These are phyloP conservation scores for Globisporangium apiculatum DNA, from an alignment of 352 stramenopile genomes.

Conservation along the genomic window DNA sequence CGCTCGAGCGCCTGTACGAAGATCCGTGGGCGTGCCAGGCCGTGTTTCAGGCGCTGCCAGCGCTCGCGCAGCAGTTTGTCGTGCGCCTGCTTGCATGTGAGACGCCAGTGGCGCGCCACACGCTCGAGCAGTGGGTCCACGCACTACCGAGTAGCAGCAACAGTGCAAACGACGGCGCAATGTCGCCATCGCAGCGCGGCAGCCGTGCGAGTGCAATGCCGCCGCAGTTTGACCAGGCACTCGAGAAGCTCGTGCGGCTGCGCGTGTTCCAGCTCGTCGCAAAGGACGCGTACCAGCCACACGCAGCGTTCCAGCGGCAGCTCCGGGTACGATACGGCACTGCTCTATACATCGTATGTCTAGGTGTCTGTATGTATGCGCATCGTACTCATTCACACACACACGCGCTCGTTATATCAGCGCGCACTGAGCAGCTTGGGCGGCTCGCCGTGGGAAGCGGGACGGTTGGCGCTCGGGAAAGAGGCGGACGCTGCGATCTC, in stretches of 20 bases:
- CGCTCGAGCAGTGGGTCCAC: conserved; percentile 70
- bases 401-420: conserved; percentile 10
- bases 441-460: conserved; percentile 67
- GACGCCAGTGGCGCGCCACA: conserved; percentile 27
- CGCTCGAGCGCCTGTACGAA: conserved; percentile 73
- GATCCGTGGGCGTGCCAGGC: conserved; percentile 87
- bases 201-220: conserved; percentile 25
- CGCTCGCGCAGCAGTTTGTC: conserved; percentile 87
- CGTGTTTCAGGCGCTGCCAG: conserved; percentile 80
- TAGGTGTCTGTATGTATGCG: background rate
- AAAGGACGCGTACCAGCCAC: conserved; percentile 33
- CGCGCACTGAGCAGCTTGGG: conserved; percentile 62
- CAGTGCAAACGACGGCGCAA: background rate
- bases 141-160: conserved; percentile 14
- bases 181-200: conserved; percentile 1
- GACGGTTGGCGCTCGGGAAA: conserved; percentile 31
- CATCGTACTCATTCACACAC: background rate
- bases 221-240: conserved; percentile 38
- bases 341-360: background rate
- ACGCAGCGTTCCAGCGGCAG: conserved; percentile 54
- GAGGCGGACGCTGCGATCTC: conserved; percentile 40
- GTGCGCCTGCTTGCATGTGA: conserved; percentile 80
- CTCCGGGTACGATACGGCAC: conserved; percentile 30
- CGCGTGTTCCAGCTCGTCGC: conserved; percentile 39
- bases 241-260: conserved; percentile 51